Evolutionary conservation across 148 eudicot genomes (phyloP).

Genomic region (Dianthus caryophyllus): DNA sequence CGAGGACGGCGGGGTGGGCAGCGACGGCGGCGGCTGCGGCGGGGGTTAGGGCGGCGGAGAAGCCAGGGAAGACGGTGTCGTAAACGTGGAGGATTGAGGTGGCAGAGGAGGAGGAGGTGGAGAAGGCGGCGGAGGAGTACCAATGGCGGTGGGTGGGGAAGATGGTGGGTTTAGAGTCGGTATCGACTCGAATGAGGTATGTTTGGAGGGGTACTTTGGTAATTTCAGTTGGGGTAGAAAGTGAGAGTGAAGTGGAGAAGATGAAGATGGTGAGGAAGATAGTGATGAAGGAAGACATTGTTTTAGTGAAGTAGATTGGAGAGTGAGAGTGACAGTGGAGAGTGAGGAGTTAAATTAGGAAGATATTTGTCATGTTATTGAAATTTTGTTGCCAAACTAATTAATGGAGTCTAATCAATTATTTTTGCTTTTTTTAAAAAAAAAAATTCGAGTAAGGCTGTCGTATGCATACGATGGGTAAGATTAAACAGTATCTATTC

Average conservation of each 20-base stretch:
- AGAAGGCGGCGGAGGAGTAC: conserved; percentile 65
- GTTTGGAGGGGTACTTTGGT: conserved; percentile 32
- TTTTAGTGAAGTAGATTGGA: too few species aligned
- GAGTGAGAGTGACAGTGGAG: background rate
- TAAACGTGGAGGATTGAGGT: conserved; percentile 69
- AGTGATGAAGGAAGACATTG: background rate
- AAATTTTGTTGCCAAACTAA: too few species aligned
- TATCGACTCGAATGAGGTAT: conserved; percentile 58
- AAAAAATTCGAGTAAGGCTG: too few species aligned
- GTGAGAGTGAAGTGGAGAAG: conserved; percentile 17
- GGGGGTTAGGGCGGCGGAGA: conserved; percentile 64
- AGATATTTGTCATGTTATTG: conserved; percentile 11
- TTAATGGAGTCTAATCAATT: background rate
- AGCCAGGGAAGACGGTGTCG: conserved; percentile 84
- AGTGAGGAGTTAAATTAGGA: background rate
- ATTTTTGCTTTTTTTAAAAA: background rate
- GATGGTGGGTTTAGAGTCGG: conserved; percentile 58
- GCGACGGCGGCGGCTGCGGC: conserved; percentile 36
- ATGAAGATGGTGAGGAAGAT: conserved; percentile 20
- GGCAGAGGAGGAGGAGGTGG: conserved; percentile 30
- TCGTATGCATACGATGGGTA: too few species aligned
- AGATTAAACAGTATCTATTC: too few species aligned
- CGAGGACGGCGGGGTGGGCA: conserved; percentile 63
- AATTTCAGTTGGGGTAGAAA: conserved; percentile 13
- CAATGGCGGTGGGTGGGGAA: conserved; percentile 75